Evolutionary conservation across 345 rosid species (phyloP).

Genomic region (Arabis alpina): DNA sequence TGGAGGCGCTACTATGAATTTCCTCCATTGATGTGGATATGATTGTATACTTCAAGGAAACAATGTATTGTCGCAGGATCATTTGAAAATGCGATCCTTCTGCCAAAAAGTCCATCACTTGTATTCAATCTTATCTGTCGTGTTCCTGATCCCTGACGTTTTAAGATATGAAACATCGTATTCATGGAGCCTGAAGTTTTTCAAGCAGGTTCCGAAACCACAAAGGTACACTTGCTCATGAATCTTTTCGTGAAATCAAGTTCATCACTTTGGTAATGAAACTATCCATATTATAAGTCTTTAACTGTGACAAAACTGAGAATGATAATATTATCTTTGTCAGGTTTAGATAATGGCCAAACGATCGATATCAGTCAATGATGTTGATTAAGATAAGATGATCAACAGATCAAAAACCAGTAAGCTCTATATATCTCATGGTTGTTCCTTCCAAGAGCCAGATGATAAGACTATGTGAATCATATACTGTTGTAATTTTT

Average conservation of each 20-base stretch:
- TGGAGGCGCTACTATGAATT: constrained; percentile 3
- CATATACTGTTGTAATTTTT: background rate
- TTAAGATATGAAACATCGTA: constrained; percentile 1
- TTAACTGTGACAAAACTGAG: background rate
- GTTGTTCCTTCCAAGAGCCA: constrained; percentile 18
- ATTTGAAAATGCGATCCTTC: constrained; percentile 11
- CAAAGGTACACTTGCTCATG: constrained; percentile 19
- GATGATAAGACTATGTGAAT: constrained; percentile 1
- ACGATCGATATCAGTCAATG: constrained; percentile 17
- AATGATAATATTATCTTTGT: background rate
- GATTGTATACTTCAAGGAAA: constrained; percentile 11
- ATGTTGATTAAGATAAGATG: constrained; percentile 30
- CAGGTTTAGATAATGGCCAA: constrained; percentile 18
- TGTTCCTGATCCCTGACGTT: constrained; percentile 20
- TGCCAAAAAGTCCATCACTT: constrained; percentile 8
- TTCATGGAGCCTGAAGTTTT: constrained; percentile 22
- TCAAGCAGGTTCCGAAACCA: background rate
- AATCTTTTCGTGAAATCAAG: background rate
- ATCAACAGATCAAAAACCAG: constrained; percentile 24
- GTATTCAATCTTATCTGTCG: background rate
- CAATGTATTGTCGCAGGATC: constrained; percentile 3
- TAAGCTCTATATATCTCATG: constrained; percentile 18
- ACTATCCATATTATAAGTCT: background rate
- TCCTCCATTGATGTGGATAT: constrained; percentile 15
- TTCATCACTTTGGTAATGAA: constrained; percentile 1